Percentiles rank a stretch among this genome's conserved stretches.
Conservation (phyloP, 2,329 filamentous ascomycete species). For the Scedosporium aurantiacum region DNA sequence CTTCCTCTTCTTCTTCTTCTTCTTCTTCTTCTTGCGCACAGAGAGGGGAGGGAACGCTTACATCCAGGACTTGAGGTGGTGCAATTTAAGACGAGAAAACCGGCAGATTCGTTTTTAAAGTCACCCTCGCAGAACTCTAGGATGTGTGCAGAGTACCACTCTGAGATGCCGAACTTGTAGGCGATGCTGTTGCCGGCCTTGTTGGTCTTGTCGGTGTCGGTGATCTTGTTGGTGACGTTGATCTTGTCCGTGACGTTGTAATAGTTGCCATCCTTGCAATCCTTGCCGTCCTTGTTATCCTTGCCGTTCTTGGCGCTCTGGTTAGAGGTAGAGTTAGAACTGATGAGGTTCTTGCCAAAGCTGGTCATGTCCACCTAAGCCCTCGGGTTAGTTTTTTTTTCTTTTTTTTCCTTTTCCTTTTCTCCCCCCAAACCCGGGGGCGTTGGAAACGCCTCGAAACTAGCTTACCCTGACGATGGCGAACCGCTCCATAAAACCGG, state of each 20-base stretch:
- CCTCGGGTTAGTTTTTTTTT: background rate
- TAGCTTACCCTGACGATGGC: conserved; percentile 26
- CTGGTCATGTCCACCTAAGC: conserved; percentile 26
- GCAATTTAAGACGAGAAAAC: conserved; percentile 33
- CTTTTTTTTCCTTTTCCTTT: background rate
- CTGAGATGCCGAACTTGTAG: conserved; percentile 32
- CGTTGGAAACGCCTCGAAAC: background rate
- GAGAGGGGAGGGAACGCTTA: background rate
- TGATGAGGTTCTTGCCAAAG: conserved; percentile 23
- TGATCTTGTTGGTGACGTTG: too few relatives aligned
- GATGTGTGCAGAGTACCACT: conserved; percentile 42
- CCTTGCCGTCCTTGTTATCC: conserved; percentile 14
- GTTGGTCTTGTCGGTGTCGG: conserved; percentile 21
- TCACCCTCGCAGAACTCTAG: conserved; percentile 35
- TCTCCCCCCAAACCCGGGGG: background rate
- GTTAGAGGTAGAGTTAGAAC: conserved; percentile 7
- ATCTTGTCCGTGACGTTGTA: conserved; percentile 10
- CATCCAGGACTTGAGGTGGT: conserved; percentile 19
- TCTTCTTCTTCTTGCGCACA: too few relatives aligned
- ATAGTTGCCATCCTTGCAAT: conserved; percentile 14
- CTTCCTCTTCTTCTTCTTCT: too few relatives aligned
- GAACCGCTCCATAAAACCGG: conserved; percentile 33
- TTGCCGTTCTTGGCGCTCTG: conserved; percentile 12
- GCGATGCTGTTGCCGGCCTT: conserved; percentile 27
- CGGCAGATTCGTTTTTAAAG: conserved; percentile 30